Percentiles rank a stretch among this genome's conserved stretches.
These are phyloP conservation scores for Orbilia oligospora DNA, from an alignment of 2,329 filamentous ascomycete genomes.

Conservation along the genomic window DNA sequence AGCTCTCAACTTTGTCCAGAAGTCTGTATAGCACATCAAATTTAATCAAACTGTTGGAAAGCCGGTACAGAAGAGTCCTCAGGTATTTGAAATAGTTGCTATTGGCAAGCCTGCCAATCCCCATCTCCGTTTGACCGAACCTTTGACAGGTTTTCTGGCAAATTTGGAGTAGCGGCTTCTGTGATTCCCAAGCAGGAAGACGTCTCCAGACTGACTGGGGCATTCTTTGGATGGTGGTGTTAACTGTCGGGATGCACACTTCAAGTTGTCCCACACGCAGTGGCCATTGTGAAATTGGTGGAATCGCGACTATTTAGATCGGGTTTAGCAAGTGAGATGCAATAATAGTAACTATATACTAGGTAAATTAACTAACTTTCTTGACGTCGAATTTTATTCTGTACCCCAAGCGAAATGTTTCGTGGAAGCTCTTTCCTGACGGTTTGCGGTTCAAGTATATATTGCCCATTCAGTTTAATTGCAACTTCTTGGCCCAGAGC, in stretches of 20 bases:
- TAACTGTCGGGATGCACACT: not conserved
- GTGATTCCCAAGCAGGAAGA: not conserved
- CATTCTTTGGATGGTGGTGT: not conserved
- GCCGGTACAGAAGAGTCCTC: conserved; percentile 1
- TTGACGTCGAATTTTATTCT: not conserved
- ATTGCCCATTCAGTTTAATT: conserved; percentile 6
- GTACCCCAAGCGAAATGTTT: not conserved
- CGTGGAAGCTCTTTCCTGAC: conserved; percentile 23
- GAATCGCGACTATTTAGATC: not conserved
- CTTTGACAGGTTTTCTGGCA: not conserved
- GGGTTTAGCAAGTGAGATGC: not conserved
- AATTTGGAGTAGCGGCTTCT: not conserved
- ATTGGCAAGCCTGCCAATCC: not conserved
- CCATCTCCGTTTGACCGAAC: not conserved
- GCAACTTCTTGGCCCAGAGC: conserved; percentile 1
- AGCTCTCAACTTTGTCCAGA: not conserved
- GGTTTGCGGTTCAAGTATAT: conserved; percentile 6
- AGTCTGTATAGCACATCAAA: not conserved
- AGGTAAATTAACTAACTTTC: conserved; percentile 1
- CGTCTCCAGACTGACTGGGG: not conserved
- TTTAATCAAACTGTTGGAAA: conserved; percentile 12
- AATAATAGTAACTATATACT: not conserved
- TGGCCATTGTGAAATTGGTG: not conserved
- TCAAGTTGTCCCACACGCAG: not conserved
- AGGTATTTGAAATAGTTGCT: conserved; percentile 14